Evolutionary conservation across 495 filamentous ascomycete genomes (phyloP), one percentile per base, ranked within the genome.

Genomic region (Trichoderma orchidacearum): DNA sequence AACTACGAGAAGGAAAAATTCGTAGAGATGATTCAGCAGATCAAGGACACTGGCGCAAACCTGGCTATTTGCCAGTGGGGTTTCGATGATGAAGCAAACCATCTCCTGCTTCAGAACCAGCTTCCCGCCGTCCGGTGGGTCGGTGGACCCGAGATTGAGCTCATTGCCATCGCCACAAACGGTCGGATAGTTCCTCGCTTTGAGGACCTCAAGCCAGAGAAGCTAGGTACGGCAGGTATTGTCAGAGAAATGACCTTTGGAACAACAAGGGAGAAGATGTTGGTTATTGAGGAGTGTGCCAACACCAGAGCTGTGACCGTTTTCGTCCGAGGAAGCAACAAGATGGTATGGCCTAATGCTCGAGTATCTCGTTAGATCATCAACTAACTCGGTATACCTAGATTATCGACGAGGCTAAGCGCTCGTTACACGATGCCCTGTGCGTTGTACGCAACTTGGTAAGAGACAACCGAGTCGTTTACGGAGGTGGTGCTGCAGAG

Each of bases 21-120:
- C 66, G 80, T 86, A 55, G 93, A 97, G 75, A 99, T 99, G 93
- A 95, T 99, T 62, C 77, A 95, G 66, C 85, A 96, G 70, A 91
- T 99, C 72, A 97, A 99, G 72, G 89, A 86, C 63, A 93, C 94
- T 4, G 93, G 93, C 30, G 94, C 93, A 32, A 99, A 99, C 75
- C 80, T 99, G 35, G 93, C 89, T 51, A 96, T 99, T 63, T 99
- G 94, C 73, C 93, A 99, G 68, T 99, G 93, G 93, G 93, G 93
- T 61, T 99, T 99, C 69, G 93, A 99, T 65, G 93, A 99, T 65
- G 93, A 99, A 73, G 93, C 93, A 35, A 99, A 99, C 70, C 93
- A 99, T 68, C 72, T 99, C 25, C 80, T 99, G 31, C 80, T 97
- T 52, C 92, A 96, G 70, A 97, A 97, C 74, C 80, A 94, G 62